Conservation (phyloP, 495 filamentous ascomycete species). For the Penicillium riverlandense region DNA sequence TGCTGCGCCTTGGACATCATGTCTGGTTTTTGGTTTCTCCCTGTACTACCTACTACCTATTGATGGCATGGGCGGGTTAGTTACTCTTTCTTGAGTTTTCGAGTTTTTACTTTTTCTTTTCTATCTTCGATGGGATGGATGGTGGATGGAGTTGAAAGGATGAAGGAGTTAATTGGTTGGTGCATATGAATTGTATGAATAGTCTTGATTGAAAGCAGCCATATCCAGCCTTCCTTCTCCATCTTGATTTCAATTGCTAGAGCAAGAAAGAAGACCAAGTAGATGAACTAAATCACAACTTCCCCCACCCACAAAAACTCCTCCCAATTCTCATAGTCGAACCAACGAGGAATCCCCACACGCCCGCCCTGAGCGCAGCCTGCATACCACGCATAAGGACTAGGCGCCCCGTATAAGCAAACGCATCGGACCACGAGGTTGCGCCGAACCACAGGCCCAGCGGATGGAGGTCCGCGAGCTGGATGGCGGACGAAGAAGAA, state of each 20-base stretch:
- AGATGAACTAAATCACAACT: conserved; percentile 13
- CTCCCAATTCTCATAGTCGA: conserved; percentile 38
- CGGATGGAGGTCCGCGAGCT: conserved; percentile 24
- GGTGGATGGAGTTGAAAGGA: neutral
- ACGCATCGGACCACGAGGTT: conserved; percentile 24
- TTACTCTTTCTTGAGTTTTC: neutral
- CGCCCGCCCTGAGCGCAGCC: conserved; percentile 31
- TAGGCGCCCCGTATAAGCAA: conserved; percentile 38
- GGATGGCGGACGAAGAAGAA: conserved; percentile 1
- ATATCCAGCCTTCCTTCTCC: no score
- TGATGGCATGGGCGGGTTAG: no score
- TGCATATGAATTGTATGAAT: conserved; percentile 34
- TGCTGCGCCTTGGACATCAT: no score
- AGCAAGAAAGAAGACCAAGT: no score
- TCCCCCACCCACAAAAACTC: conserved; percentile 42
- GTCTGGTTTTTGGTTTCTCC: no score
- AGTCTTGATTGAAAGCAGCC: conserved; percentile 9
- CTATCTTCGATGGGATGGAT: conserved; percentile 19
- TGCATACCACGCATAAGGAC: conserved; percentile 40
- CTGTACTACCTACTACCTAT: no score
- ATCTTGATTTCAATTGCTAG: no score
- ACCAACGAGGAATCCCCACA: conserved; percentile 38
- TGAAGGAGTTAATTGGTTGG: conserved; percentile 22
- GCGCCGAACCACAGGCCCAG: conserved; percentile 36
- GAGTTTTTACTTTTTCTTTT: conserved; percentile 4